Base-by-base conservation (phyloP, 139 green algal genomes). In the Yamagishiella unicocca region DNA sequence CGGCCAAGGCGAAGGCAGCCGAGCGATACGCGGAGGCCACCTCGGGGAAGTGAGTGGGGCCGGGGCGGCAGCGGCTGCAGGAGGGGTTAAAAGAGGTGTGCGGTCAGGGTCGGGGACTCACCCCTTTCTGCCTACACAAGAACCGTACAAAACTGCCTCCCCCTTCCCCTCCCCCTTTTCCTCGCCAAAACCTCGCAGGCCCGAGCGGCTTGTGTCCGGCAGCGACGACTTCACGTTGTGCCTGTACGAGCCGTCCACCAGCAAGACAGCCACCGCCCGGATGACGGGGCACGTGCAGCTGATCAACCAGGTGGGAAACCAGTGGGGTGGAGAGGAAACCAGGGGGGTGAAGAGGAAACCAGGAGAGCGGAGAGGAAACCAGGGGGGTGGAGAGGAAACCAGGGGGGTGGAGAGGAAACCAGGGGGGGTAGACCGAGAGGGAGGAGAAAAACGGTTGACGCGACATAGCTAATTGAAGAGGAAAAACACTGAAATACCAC, bases 141-240 rank as follows among this genome's bases (percentile, higher is more conserved):
- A 33, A 38, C 38, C 29, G n/a, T 71, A 22, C 53, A 33, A 0
- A 22, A 27, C 4, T 22, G 12, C 38, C 40, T 61, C 55, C 40
- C 12, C 24, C 35, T 35, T 5, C 24, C 33, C n/a, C 58, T 43
- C 35, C 38, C 21, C 12, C 62, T n/a, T n/a, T n/a, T n/a, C n/a
- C n/a, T n/a, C n/a, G n/a, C n/a, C n/a, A n/a, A 45, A 14, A 12
- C n/a, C 40, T 42, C 61, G 4, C 58, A 85, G 61, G 61, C 61
- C 79, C 61, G 98, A 99, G 93, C 92, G 97, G 10, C 84, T 99
- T 43, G 97, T 97, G n/a, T 97, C 95, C 54, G 98, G 97, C 33
- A 96, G 90, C 7, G 98, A 99, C 88, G 98, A 99, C 93, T 98
- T 98, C 95, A 99, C 97, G 40, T 95, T 99, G 90, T 98, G 98